A percentile compares a stretch with the other conserved stretches of the same genome.
Conservation (phyloP, 2,329 filamentous ascomycete species). For the Fusarium domesticum region DNA sequence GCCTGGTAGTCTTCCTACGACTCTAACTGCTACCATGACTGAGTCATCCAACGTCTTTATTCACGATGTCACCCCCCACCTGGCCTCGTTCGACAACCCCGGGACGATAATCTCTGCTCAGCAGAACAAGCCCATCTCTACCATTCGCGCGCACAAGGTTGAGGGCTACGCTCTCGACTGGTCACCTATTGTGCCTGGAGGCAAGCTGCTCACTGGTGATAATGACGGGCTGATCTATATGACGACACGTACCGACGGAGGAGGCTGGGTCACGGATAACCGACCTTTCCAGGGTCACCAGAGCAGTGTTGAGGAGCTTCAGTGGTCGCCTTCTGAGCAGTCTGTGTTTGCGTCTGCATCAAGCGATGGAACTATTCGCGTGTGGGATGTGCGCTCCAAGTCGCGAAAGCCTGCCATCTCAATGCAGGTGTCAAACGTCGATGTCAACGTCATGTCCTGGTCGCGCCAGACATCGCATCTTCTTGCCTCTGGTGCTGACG, state of each 20-base stretch:
- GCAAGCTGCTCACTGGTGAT: slow-evolving; percentile 89
- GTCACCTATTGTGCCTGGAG: slow-evolving; percentile 73
- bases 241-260: slow-evolving; percentile 82
- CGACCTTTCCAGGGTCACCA: slow-evolving; percentile 80
- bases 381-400: slow-evolving; percentile 95
- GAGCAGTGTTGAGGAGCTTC: slow-evolving; percentile 86
- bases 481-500: slow-evolving; percentile 87
- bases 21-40: slow-evolving; percentile 86
- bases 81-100: slow-evolving; percentile 85
- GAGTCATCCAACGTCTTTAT: slow-evolving; percentile 87
- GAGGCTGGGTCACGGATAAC: slow-evolving; percentile 84
- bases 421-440: slow-evolving; percentile 76
- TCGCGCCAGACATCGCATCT: slow-evolving; percentile 84
- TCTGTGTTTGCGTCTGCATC: slow-evolving; percentile 94
- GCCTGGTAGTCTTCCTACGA: slow-evolving; percentile 69
- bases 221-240: slow-evolving; percentile 85
- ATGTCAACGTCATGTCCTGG: slow-evolving; percentile 98
- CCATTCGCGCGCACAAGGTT: slow-evolving; percentile 83
- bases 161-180: slow-evolving; percentile 98
- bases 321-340: slow-evolving; percentile 92
- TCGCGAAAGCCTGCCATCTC: slow-evolving; percentile 83
- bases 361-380: slow-evolving; percentile 88
- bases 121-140: slow-evolving; percentile 85
- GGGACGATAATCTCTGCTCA: slow-evolving; percentile 75
- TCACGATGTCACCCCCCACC: slow-evolving; percentile 88